Conservation (phyloP, 2,329 filamentous ascomycete genomes). For the Pseudogymnoascus sp. region DNA sequence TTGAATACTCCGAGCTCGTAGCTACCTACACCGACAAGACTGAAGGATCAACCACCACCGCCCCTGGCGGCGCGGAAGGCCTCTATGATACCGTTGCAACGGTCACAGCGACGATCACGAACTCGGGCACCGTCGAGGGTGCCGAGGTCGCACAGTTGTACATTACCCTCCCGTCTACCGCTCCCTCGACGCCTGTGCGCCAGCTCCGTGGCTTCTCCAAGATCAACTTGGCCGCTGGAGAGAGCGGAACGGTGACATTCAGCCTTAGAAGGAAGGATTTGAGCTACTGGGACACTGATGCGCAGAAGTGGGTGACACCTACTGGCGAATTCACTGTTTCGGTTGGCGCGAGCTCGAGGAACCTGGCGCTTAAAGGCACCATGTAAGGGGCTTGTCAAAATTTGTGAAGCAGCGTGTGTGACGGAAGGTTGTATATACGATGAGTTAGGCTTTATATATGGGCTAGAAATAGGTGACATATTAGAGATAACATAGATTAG, state of each 20-base stretch:
- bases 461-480: neutral
- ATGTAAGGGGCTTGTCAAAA: slow-evolving; percentile 30
- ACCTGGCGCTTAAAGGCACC: slow-evolving; percentile 21
- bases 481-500: neutral
- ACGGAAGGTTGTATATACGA: neutral
- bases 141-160: slow-evolving; percentile 47
- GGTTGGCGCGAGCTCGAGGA: slow-evolving; percentile 27
- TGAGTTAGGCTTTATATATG: slow-evolving; percentile 3
- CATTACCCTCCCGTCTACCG: slow-evolving; percentile 29
- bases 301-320: slow-evolving; percentile 71
- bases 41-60: neutral
- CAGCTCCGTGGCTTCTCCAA: slow-evolving; percentile 60
- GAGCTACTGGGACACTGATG: slow-evolving; percentile 71
- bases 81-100: slow-evolving; percentile 57
- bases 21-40: slow-evolving; percentile 7
- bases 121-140: slow-evolving; percentile 47
- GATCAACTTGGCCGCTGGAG: slow-evolving; percentile 39
- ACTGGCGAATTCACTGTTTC: slow-evolving; percentile 25
- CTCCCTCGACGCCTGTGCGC: slow-evolving; percentile 37
- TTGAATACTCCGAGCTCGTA: slow-evolving; percentile 27
- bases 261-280: slow-evolving; percentile 67
- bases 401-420: slow-evolving; percentile 19
- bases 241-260: slow-evolving; percentile 47
- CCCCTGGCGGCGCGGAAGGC: slow-evolving; percentile 42
- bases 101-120: slow-evolving; percentile 52